phyloP scores from a whole-genome alignment of 768 basidiomycete species.

The Xerocomellus dryophilus region DNA sequence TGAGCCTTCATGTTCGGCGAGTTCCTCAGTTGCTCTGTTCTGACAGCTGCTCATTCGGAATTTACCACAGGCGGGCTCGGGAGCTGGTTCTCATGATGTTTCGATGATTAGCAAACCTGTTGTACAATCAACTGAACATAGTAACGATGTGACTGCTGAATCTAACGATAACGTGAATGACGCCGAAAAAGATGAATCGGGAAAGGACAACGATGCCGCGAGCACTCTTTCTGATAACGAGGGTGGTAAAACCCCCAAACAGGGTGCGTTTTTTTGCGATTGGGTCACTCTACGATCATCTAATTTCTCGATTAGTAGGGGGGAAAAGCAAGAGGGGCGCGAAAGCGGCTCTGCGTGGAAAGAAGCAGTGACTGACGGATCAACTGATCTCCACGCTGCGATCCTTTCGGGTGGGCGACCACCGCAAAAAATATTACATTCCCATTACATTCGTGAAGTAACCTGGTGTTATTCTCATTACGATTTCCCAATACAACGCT shows the following conservation, averaged over 20 bases:
- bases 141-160: slow-evolving; percentile 24
- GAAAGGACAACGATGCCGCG: slow-evolving; percentile 23
- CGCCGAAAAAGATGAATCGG: slow-evolving; percentile 26
- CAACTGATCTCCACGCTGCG: background rate
- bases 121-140: slow-evolving; percentile 28
- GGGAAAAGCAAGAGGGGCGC: background rate
- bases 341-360: background rate
- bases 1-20: slow-evolving; percentile 35
- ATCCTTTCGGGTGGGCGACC: slow-evolving; percentile 3
- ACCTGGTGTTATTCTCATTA: slow-evolving; percentile 19
- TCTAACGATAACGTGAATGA: slow-evolving; percentile 22
- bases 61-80: slow-evolving; percentile 15
- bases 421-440: slow-evolving; percentile 1
- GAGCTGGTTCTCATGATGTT: slow-evolving; percentile 12
- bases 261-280: slow-evolving; percentile 12
- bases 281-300: background rate
- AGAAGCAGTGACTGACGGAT: background rate
- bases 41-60: slow-evolving; percentile 31
- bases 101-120: slow-evolving; percentile 20
- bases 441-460: slow-evolving; percentile 4
- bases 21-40: slow-evolving; percentile 21
- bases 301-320: slow-evolving; percentile 10
- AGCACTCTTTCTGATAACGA: slow-evolving; percentile 24
- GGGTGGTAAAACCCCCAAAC: background rate
- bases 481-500: slow-evolving; percentile 1